Conservation (phyloP, 495 filamentous ascomycete species). For the Penicillium ochrochloron region DNA sequence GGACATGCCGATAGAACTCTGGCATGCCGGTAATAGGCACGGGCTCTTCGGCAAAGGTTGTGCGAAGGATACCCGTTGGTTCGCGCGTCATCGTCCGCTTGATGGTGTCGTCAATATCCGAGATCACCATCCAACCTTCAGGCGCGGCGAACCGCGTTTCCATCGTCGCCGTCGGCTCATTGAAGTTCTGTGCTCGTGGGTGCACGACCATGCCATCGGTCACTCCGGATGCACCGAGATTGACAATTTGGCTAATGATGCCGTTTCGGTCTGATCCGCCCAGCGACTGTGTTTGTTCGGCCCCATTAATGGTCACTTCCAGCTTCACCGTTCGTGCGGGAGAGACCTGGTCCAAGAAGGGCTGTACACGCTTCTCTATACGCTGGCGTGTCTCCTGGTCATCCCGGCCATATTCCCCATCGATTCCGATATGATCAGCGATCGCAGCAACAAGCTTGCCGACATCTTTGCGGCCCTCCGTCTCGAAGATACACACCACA, state of each 20-base stretch:
- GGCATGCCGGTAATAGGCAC: constrained; percentile 80
- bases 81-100: constrained; percentile 85
- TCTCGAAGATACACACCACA: constrained; percentile 77
- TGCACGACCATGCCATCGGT: constrained; percentile 35
- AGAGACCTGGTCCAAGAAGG: constrained; percentile 77
- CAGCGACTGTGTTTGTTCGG: constrained; percentile 54
- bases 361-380: constrained; percentile 71
- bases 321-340: constrained; percentile 67
- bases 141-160: constrained; percentile 74
- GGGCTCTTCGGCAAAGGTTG: constrained; percentile 80
- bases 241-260: constrained; percentile 64
- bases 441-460: constrained; percentile 71
- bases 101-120: constrained; percentile 95
- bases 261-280: constrained; percentile 74
- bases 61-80: constrained; percentile 75
- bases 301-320: constrained; percentile 51
- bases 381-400: constrained; percentile 61
- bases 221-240: constrained; percentile 37
- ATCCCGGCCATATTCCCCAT: constrained; percentile 59
- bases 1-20: constrained; percentile 72
- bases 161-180: constrained; percentile 55
- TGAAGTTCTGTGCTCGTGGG: constrained; percentile 43
- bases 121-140: constrained; percentile 86
- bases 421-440: constrained; percentile 71
- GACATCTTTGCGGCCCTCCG: constrained; percentile 65